Conservation (phyloP, 768 basidiomycete genomes). For the Termitomyces sp. region DNA sequence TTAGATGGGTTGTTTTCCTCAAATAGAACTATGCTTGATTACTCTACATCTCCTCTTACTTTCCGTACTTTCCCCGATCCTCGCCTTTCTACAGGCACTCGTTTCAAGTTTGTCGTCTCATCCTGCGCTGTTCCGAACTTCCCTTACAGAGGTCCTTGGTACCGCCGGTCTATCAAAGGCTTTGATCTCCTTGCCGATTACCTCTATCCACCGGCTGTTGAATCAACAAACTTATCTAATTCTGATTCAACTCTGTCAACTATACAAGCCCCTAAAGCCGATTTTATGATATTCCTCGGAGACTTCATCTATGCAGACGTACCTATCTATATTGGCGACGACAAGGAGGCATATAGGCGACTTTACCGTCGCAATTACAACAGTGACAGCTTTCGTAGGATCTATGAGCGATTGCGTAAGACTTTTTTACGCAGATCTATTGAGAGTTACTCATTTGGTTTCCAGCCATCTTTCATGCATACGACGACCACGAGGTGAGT, state of each 20-base stretch:
- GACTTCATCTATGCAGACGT: slow-evolving; percentile 79
- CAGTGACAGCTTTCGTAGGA: slow-evolving; percentile 58
- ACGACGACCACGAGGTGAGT: slow-evolving; percentile 69
- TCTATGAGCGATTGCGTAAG: slow-evolving; percentile 71
- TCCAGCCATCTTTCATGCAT: slow-evolving; percentile 67
- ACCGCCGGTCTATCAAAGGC: slow-evolving; percentile 53
- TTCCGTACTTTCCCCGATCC: slow-evolving; percentile 80
- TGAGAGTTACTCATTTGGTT: slow-evolving; percentile 23
- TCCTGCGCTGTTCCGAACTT: slow-evolving; percentile 72
- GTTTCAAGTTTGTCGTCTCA: slow-evolving; percentile 67
- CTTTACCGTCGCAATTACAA: slow-evolving; percentile 67
- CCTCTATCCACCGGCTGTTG: slow-evolving; percentile 29
- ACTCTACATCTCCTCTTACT: slow-evolving; percentile 44
- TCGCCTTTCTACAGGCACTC: slow-evolving; percentile 44
- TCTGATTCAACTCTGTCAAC: neutral
- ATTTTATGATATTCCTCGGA: slow-evolving; percentile 69
- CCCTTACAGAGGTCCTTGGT: slow-evolving; percentile 58
- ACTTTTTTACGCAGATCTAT: slow-evolving; percentile 8
- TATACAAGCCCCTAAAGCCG: slow-evolving; percentile 25
- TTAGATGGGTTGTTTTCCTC: slow-evolving; percentile 41
- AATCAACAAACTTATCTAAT: slow-evolving; percentile 7
- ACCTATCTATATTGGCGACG: slow-evolving; percentile 58
- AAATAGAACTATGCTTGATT: slow-evolving; percentile 46
- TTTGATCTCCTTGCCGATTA: slow-evolving; percentile 62
- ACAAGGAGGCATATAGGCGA: slow-evolving; percentile 54